Base-by-base conservation (phyloP, 2,329 filamentous ascomycete genomes). In the Trichoderma hamatum region DNA sequence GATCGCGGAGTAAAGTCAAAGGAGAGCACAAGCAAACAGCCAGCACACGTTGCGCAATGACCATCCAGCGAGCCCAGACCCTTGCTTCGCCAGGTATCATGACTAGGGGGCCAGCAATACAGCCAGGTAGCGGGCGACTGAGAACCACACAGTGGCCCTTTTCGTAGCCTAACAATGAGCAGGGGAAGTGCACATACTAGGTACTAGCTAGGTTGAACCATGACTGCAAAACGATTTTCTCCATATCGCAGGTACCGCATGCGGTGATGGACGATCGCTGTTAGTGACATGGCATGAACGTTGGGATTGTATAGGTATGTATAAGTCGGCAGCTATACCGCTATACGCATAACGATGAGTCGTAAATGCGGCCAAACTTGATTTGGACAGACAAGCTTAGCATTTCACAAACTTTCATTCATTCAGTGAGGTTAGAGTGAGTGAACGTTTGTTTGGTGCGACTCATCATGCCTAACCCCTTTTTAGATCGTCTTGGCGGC, bases 1-100 rank as follows among this genome's bases (percentile, higher is more conserved):
- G 64, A 67, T 67, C 54, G 64, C 32, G 52, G 64, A 67, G 64
- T 58, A 56, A 14, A 26, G 51, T n/a, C 54, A 24, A 64, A 64
- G 30, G 51, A 51, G 51, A 55, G 32, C 5, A 32, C 63, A 32
- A 34, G 21, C 52, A 30, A 46, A 30, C n/a, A 28, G n/a, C 59
- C 59, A 64, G 61, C 49, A 28, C 46, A 64, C 49, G 61, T 26
- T 54, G 55, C 64, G 65, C 65, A 67, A 19, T 39, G 65, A 32
- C 55, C 56, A n/a, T 34, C 36, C 9, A 61, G 56, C n/a, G 65
- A 52, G 65, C 56, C 65, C 7, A 10, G 32, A 61, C 16, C 46
- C 52, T 68, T 60, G 55, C 46, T 52, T 54, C 32, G 11, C 64
- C 64, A 59, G 36, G 39, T 24, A 59, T 67, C 54, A 49, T n/a